Evolutionary conservation across 2,329 filamentous ascomycete genomes (phyloP), one percentile per base, ranked within the genome.

Genomic region (Dactylellina haptotyla): DNA sequence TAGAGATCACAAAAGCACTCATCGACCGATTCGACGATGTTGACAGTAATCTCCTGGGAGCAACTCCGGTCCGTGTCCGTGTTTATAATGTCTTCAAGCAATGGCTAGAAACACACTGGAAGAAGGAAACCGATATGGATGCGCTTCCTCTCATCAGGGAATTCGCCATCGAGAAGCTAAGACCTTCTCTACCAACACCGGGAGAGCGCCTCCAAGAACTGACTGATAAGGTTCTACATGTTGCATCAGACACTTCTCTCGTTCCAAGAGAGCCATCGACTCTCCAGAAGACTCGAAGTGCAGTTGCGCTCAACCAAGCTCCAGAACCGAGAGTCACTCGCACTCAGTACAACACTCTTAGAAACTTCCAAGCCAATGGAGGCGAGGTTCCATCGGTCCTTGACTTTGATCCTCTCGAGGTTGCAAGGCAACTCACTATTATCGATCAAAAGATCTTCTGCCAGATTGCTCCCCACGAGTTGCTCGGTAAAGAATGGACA

Each of bases 71-170:
- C 20, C 89, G 93, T 56, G 84, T 99, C 51, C 88, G 95, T 57
- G 92, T 98, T 0, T 98, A 96, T 83, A 98, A 99, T 80, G 89
- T 93, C 65, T 92, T 99, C 85, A 99, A 99, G 81, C 91, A 91
- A 43, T 99, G 95, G 95, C 84, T 99, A 18, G 95, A 98, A 82
- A 95, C 91, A 4, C 93, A 99, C 81, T 99, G 95, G 94, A 88
- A 90, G 51, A 88, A 92, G 75, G 88, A 92, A 70, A 88, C 89
- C 9, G 95, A 99, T 79, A 87, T 87, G 59, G 85, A 87, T 10
- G 92, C 93, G 0, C 84, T 99, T 6, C 84, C 86, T 0, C 83
- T 90, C 53, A 96, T 99, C 75, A 84, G 90, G 32, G 84, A 87
- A 0, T 99, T 99, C 80, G 93, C 94, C 1, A 87, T 89, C 76